Base-by-base conservation (phyloP, 2,329 filamentous ascomycete genomes). In the Aphanoascus verrucosus region DNA sequence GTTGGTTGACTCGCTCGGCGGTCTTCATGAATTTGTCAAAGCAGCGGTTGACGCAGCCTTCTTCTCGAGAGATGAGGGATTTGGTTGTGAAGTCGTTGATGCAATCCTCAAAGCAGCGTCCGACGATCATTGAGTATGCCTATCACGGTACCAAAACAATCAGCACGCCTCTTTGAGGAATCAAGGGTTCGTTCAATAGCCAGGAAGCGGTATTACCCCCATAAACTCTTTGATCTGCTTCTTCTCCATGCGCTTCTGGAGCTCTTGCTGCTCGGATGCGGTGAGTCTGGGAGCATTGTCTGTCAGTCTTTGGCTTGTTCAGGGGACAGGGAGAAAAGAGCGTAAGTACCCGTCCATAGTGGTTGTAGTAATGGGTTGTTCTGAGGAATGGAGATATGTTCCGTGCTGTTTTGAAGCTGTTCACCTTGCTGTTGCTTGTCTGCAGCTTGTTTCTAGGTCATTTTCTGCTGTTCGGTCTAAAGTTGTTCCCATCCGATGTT, bases 181-280 rank as follows among this genome's bases (percentile, higher is more conserved):
- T 20, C 28, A 37, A 58, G 46, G 58, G 56, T 45, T 49, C 17
- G 8, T 11, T 15, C 23, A 35, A 38, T 38, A 23, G 51, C 12
- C 19, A 49, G 49, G 50, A 45, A 56, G 54, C 37, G 54, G 14
- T 78, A 88, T 63, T 79, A 97, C 93, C 65, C 82, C 86, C 85
- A 97, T 95, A 69, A 98, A 97, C 70, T 97, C 91, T 77, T 95
- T 95, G 79, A 98, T 88, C 75, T 98, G 93, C 75, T 93, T 94
- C 75, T 87, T 86, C 77, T 97, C 89, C 82, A 98, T 90, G 73
- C 93, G 88, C 74, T 82, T 75, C 74, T 94, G 85, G 68, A 98
- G 86, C 79, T 93, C 88, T 75, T 88, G 86, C 77, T 94, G 87
- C 78, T 97, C 91, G 64, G 82, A 72, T 64, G 78, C 69, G 62